phyloP scores from a whole-genome alignment of 768 basidiomycete species.

The Pholiota microspora region DNA sequence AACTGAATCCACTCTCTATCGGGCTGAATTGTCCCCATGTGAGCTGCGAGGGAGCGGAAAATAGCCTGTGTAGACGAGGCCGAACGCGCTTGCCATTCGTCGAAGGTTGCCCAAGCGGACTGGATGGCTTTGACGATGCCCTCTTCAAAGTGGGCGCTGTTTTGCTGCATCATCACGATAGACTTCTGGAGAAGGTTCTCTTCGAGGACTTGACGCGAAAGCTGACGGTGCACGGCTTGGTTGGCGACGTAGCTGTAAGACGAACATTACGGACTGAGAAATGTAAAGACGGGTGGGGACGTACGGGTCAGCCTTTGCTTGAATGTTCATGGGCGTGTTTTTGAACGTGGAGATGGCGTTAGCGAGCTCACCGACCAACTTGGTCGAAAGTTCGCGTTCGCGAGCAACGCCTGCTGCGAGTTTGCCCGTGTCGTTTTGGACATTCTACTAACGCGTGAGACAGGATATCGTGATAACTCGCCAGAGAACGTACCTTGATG shows the following conservation, averaged over 20 bases:
- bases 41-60: slow-evolving; percentile 64
- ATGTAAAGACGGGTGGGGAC: slow-evolving; percentile 29
- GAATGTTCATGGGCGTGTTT: slow-evolving; percentile 89
- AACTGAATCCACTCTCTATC: slow-evolving; percentile 97
- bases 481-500: slow-evolving; percentile 63
- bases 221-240: slow-evolving; percentile 70
- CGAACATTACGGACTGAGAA: background rate
- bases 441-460: slow-evolving; percentile 50
- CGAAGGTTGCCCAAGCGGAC: slow-evolving; percentile 96
- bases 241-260: slow-evolving; percentile 61
- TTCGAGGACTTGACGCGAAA: slow-evolving; percentile 91
- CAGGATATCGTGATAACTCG: background rate
- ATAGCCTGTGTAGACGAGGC: slow-evolving; percentile 69
- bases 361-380: slow-evolving; percentile 83
- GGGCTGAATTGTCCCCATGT: slow-evolving; percentile 78
- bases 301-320: slow-evolving; percentile 79
- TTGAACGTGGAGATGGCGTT: slow-evolving; percentile 88
- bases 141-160: slow-evolving; percentile 94
- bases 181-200: slow-evolving; percentile 98
- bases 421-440: slow-evolving; percentile 95
- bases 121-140: slow-evolving; percentile 94
- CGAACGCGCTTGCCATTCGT: slow-evolving; percentile 91
- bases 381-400: slow-evolving; percentile 87
- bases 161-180: slow-evolving; percentile 97
- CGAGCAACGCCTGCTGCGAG: slow-evolving; percentile 88